Evolutionary conservation across 2,329 filamentous ascomycete species (phyloP), one percentile per base, ranked within the genome.

Genomic region (Neonectria coccinea): DNA sequence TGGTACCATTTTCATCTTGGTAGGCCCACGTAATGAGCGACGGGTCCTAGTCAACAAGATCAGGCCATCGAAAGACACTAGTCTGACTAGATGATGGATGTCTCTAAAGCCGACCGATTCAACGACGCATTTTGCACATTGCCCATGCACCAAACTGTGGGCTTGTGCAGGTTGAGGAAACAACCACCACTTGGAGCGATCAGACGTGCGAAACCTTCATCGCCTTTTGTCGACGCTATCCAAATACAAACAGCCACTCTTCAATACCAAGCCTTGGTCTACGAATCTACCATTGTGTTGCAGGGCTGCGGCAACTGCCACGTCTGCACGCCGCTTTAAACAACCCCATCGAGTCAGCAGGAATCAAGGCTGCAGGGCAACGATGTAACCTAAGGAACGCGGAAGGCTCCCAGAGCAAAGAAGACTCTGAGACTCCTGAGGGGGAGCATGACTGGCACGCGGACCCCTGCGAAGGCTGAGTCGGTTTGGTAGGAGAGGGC

Each of bases 381-480:
- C 70, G 70, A 58, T 73, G 29, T 8, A 20, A 41, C 55, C 29
- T 39, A 41, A 56, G 39, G 31, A 42, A 47, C 27, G 62, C 62
- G 53, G 51, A 56, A 20, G 33, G 41, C 27, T 22, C 36, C 20
- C 29, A 58, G 54, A 54, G 53, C 45, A 45, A 61, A 60, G 41
- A 56, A 60, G 41, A 56, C 39, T 25, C 53, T 39, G 48, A 56
- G 53, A 52, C 56, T 60, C 44, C 45, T 29, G 36, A 50, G 59
- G 51, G 65, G 66, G 31, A 51, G 62, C 59, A 69, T 67, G 60
- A 67, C 60, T 70, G 56, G 69, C 59, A 68, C 61, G 51, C 56
- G 47, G 31, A 70, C 69, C 71, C 72, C 62, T 73, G 70, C 71
- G 65, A 67, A 65, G 68, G 62, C 72, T 70, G 68, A 66, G 66